Evolutionary conservation across 768 basidiomycete genomes (phyloP).

Genomic region (Kwoniella newhampshirensis): DNA sequence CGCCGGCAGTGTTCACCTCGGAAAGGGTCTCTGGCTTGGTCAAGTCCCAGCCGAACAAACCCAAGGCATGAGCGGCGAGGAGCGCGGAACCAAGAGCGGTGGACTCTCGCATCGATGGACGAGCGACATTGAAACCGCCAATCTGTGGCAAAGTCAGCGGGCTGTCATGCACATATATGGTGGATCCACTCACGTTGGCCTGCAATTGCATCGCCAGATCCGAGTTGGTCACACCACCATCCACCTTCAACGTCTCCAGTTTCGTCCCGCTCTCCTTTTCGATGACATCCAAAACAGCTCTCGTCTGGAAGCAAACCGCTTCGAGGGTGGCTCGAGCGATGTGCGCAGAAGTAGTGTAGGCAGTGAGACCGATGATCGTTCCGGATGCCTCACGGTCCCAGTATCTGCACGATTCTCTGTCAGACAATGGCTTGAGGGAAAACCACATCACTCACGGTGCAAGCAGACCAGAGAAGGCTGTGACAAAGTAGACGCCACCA

Average conservation of each 20-base stretch:
- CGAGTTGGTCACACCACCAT: conserved; percentile 61
- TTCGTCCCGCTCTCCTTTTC: conserved; percentile 75
- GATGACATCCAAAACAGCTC: conserved; percentile 94
- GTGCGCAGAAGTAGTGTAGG: conserved; percentile 66
- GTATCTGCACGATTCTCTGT: conserved; percentile 27
- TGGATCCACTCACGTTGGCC: conserved; percentile 45
- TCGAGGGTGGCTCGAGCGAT: conserved; percentile 93
- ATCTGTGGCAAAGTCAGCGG: conserved; percentile 62
- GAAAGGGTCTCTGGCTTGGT: conserved; percentile 74
- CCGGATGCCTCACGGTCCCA: conserved; percentile 89
- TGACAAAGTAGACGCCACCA: conserved; percentile 93
- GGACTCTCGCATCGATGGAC: conserved; percentile 96
- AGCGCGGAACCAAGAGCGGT: conserved; percentile 94
- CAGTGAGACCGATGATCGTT: conserved; percentile 49
- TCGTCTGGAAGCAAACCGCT: conserved; percentile 93
- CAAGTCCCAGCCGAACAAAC: conserved; percentile 90
- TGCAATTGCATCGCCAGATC: conserved; percentile 59
- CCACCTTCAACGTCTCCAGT: conserved; percentile 84
- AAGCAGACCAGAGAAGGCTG: conserved; percentile 90
- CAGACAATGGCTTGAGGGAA: background rate
- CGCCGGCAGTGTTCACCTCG: conserved; percentile 84
- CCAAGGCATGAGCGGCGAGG: conserved; percentile 83
- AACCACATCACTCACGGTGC: conserved; percentile 66
- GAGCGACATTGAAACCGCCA: conserved; percentile 84
- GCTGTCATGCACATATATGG: background rate